phyloP scores from a whole-genome alignment of 179 eudicot species.

The Silene coronaria region DNA sequence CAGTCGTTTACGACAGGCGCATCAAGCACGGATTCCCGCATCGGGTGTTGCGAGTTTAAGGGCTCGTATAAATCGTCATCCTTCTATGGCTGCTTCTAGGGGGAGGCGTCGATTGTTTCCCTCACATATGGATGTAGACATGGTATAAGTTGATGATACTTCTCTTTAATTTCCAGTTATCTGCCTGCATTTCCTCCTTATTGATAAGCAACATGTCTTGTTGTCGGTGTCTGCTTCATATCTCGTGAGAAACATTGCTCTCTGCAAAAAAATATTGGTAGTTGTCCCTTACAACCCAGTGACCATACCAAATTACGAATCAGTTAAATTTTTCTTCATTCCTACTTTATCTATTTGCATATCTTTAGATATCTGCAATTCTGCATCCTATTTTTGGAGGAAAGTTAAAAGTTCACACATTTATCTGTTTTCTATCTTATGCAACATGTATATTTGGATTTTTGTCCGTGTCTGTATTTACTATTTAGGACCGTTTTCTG shows the following conservation, averaged over 20 bases:
- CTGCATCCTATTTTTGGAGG: not conserved
- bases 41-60: conserved; percentile 51
- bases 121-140: conserved; percentile 66
- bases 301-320: not conserved
- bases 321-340: not conserved
- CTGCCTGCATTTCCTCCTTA: not conserved
- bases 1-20: conserved; percentile 37
- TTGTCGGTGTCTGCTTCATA: conserved; percentile 1
- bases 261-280: not conserved
- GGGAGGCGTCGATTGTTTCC: conserved; percentile 41
- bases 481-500: not conserved
- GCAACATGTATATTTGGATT: not conserved
- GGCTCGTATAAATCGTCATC: conserved; percentile 38
- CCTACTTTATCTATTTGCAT: not conserved
- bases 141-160: conserved; percentile 42
- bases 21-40: conserved; percentile 37
- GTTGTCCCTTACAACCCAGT: conserved; percentile 1
- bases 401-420: not conserved
- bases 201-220: conserved; percentile 1
- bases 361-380: too few relatives aligned
- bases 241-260: not conserved
- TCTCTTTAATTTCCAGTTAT: conserved; percentile 11
- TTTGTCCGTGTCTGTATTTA: not conserved
- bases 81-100: conserved; percentile 34
- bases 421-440: not conserved